Conservation (phyloP, 2,329 filamentous ascomycete genomes). For the Thielaviopsis populi region DNA sequence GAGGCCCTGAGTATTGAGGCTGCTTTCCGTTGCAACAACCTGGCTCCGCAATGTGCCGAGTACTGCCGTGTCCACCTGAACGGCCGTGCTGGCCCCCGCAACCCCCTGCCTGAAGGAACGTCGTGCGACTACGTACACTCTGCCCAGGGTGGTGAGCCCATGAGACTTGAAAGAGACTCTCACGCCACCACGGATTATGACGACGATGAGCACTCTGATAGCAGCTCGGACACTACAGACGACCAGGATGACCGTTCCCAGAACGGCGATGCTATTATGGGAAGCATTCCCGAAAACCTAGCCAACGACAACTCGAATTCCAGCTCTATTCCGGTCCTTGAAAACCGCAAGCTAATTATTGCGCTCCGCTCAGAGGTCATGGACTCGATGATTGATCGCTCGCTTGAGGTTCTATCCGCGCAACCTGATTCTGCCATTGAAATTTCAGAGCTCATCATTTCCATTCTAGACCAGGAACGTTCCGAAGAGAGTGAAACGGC, state of each 20-base stretch:
- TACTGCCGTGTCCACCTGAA: constrained; percentile 56
- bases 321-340: background rate
- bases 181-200: constrained; percentile 17
- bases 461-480: constrained; percentile 48
- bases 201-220: constrained; percentile 16
- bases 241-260: constrained; percentile 15
- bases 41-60: constrained; percentile 43
- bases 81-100: constrained; percentile 43
- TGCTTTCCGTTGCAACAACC: constrained; percentile 66
- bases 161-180: constrained; percentile 18
- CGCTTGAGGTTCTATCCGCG: constrained; percentile 74
- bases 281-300: constrained; percentile 19
- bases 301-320: constrained; percentile 20
- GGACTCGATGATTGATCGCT: constrained; percentile 70
- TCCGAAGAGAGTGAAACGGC: constrained; percentile 31
- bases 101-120: constrained; percentile 44
- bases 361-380: constrained; percentile 57
- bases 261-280: constrained; percentile 17
- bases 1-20: constrained; percentile 59
- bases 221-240: constrained; percentile 15
- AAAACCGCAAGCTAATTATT: constrained; percentile 25
- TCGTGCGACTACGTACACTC: constrained; percentile 20
- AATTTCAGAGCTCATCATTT: constrained; percentile 69
- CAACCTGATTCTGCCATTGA: constrained; percentile 85
- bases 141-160: constrained; percentile 17